Evolutionary conservation across 768 basidiomycete species (phyloP), one percentile per base, ranked within the genome.

Genomic region (Postia placenta): DNA sequence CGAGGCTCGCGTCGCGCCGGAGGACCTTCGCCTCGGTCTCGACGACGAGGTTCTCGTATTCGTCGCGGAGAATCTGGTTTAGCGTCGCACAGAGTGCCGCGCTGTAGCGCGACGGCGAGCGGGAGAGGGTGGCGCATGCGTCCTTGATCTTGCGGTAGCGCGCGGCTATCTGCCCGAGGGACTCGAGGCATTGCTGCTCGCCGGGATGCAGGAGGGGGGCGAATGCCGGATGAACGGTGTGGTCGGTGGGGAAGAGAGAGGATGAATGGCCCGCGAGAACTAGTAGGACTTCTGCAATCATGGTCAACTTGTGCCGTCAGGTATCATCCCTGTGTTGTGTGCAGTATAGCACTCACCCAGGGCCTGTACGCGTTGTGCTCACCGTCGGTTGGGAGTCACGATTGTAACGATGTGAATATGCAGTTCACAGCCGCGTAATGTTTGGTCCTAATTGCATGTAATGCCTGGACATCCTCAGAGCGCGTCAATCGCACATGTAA

Each of bases 211-310:
- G 78, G 14, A 92, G 79, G 3, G 81, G 73, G 5, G 65, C 60
- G 58, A 92, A 84, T 0, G 81, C 75, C 4, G 86, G 79, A 59
- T 82, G 76, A 36, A 88, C 61, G 26, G 67, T 68, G 50, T 80
- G 70, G 48, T 79, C 81, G 22, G 67, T 58, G 15, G 80, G 74
- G 66, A 96, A 92, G 45, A 96, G 72, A 1, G 90, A 87, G 0
- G 93, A 94, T 4, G 80, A 74, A 68, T 96, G 92, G 30, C 92
- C 93, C 2, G 87, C 83, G 42, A 96, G 82, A 46, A 93, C 74
- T 49, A 93, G 79, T 39, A 95, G 76, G 48, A 94, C 72, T 68
- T 95, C 93, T 57, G 91, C 85, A 55, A 94, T 88, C 92, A 94
- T 92, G 38, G 39, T 22, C 36, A 37, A 38, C 57, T 49, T 49